Base-by-base conservation (phyloP, 225 moss, liverwort and hornwort genomes). In the Sphagnum contortum region DNA sequence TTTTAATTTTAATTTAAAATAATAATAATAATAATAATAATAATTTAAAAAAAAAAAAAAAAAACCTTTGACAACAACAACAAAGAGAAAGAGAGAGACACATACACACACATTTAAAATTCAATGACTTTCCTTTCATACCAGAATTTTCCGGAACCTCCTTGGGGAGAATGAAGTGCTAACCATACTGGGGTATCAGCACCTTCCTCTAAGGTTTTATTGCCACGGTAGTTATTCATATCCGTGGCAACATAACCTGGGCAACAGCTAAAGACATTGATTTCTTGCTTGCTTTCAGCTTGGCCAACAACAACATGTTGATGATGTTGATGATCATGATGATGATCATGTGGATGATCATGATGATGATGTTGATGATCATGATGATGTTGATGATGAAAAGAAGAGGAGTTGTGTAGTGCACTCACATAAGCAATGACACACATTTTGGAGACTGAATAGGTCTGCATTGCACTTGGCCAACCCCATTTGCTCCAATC, bases 281-380 rank as follows among this genome's bases (percentile, higher is more conserved):
- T 64, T 29, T 56, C 60, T 45, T 8, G 61, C 29, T 29, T 29
- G 8, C 12, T 5, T 10, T 9, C 45, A n/a, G 61, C 45, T 46
- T n/a, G 45, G 11, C 61, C 46, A 10, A n/a, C 46, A 46, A 4
- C 4, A 1, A 9, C 0, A 44, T 48, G n/a, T 3, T 58, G 12
- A 58, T 83, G 14, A 77, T 80, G 4, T 57, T 68, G 2, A 72
- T 68, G 0, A 80, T 78, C 0, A 82, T 82, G 79, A 86, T 60
- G 8, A 79, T 74, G 2, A 79, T 82, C 14, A 67, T 72, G 29
- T 79, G 82, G 79, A 86, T 60, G 8, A 79, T 74, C 2, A 79
- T 82, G 14, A 79, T 82, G 10, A 86, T 82, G 79, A 82, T 86
- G 68, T 77, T 60, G 9, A 77, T 64, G n/a, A 13, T 50, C 9